These are phyloP conservation scores for Colletotrichum melonis DNA, from an alignment of 2,329 filamentous ascomycete species.

Conservation along the genomic window DNA sequence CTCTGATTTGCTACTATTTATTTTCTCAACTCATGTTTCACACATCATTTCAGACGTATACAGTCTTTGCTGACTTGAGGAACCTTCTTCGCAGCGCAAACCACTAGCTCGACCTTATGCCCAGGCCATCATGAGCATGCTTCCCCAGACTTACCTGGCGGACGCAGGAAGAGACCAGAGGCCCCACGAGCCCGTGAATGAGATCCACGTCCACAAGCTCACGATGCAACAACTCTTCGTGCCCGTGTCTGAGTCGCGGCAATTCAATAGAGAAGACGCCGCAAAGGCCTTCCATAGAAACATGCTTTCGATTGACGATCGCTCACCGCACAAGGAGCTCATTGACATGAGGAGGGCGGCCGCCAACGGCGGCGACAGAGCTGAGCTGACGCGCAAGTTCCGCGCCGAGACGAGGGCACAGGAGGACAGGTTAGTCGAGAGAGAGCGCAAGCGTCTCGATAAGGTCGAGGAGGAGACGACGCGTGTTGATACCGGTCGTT, in stretches of 20 bases:
- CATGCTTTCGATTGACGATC: conserved; percentile 69
- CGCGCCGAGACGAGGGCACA: conserved; percentile 54
- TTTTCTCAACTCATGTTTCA: background rate
- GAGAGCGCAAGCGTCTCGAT: conserved; percentile 45
- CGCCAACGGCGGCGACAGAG: conserved; percentile 47
- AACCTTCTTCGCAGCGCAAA: conserved; percentile 70
- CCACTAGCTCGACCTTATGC: conserved; percentile 81
- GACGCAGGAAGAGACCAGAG: background rate
- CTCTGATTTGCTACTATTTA: conserved; percentile 65
- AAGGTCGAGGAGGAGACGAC: conserved; percentile 54
- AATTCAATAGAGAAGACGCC: conserved; percentile 73
- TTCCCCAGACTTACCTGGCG: conserved; percentile 74
- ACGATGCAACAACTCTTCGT: conserved; percentile 74
- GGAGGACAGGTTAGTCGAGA: conserved; percentile 52
- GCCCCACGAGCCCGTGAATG: conserved; percentile 72
- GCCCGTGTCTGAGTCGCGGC: conserved; percentile 71
- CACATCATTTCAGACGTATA: background rate
- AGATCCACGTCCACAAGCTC: conserved; percentile 70
- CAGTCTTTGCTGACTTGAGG: conserved; percentile 37
- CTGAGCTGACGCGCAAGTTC: conserved; percentile 54
- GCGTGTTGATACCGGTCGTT: conserved; percentile 62
- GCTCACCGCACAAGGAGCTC: conserved; percentile 72
- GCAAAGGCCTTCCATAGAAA: conserved; percentile 71
- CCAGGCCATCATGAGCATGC: conserved; percentile 80
- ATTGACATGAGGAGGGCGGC: conserved; percentile 65